Base-by-base conservation (phyloP, 176 grass and related monocot genomes). In the Zizania latifolia region DNA sequence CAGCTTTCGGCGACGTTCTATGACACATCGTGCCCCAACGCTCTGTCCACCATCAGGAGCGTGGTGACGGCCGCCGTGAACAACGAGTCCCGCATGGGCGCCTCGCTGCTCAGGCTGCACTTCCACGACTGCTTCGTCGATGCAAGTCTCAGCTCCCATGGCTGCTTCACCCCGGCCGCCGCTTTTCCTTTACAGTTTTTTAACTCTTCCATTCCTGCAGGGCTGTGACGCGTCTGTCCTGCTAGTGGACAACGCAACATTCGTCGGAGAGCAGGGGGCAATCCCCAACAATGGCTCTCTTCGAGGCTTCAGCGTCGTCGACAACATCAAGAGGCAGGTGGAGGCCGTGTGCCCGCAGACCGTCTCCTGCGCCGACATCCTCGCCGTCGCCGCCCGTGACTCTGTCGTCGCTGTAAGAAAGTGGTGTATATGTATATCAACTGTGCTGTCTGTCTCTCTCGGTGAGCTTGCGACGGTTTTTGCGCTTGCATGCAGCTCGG, bases 71-170 rank as follows among this genome's bases (percentile, higher is more conserved):
- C 86, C 8, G 89, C 92, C 0, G 86, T 96, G 28, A 32, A 28
- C 28, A 30, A 28, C 1, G 81, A 96, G 33, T 30, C 30, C 8
- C 88, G 90, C 24, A 85, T 93, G 90, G 94, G 87, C 0, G 94
- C 94, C 0, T 93, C 94, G 21, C 74, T 93, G 33, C 61, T 97
- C 59, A 72, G 94, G 50, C 86, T 97, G 26, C 91, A 93, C 63
- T 97, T 93, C 88, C 90, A 97, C 41, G 94, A 97, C 76, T 93
- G 94, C 86, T 97, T 97, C 81, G 94, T 97, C 21, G 66, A 87
- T 26, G 88, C 66, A 89, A 90, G 85, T 90, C 51, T 39, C 30
- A 43, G 35, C 30, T 40, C n/a, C n/a, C n/a, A n/a, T n/a, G n/a
- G n/a, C n/a, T n/a, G n/a, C n/a, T n/a, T n/a, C n/a, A n/a, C n/a